Evolutionary conservation across 2,329 filamentous ascomycete genomes (phyloP).

Genomic region (Pseudogymnoascus sp.): DNA sequence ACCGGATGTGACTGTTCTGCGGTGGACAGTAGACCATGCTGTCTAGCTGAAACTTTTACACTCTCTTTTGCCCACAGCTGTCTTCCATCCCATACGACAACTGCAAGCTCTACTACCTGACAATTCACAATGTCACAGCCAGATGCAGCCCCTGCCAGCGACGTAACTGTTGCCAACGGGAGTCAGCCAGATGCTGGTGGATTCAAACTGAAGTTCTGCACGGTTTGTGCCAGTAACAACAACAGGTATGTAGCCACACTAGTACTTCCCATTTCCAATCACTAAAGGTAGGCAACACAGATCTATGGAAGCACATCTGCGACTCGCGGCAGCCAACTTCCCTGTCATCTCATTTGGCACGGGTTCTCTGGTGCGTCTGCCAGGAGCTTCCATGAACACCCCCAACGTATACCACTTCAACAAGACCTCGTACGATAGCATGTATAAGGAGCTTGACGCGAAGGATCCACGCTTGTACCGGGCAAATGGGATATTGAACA

Average conservation of each 20-base stretch:
- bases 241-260: conserved; percentile 60
- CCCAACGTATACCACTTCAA: conserved; percentile 99
- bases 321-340: conserved; percentile 76
- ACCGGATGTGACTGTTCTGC: conserved; percentile 7
- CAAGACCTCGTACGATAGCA: conserved; percentile 87
- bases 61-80: background rate
- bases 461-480: conserved; percentile 86
- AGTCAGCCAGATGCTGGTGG: conserved; percentile 32
- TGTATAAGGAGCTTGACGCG: conserved; percentile 81
- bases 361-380: conserved; percentile 85
- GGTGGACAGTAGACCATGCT: conserved; percentile 4
- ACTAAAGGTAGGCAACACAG: conserved; percentile 36
- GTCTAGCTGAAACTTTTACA: conserved; percentile 4
- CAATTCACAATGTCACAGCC: conserved; percentile 12
- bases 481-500: conserved; percentile 88
- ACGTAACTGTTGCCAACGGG: conserved; percentile 17
- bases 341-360: conserved; percentile 99
- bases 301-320: conserved; percentile 98
- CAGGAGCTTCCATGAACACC: conserved; percentile 82
- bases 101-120: background rate
- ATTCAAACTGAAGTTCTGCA: conserved; percentile 93
- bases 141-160: conserved; percentile 13
- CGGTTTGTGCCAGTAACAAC: conserved; percentile 97
- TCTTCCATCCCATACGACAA: background rate
- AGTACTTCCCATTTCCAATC: conserved; percentile 9